These are phyloP conservation scores for Leccinum longicurvipes DNA, from an alignment of 768 basidiomycete species.

Conservation along the genomic window DNA sequence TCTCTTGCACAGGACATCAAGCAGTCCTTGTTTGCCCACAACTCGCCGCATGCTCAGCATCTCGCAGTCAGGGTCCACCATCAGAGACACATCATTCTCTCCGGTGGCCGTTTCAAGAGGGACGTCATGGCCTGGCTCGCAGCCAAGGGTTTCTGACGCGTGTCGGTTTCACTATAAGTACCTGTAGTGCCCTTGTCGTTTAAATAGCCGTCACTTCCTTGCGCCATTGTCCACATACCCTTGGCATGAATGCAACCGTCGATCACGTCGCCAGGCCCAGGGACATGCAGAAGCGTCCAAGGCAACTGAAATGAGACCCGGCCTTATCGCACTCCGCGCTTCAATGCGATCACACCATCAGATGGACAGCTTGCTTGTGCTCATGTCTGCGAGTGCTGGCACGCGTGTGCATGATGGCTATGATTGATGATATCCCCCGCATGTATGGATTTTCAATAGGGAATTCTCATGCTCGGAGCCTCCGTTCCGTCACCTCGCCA, in stretches of 20 bases:
- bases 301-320: conserved; percentile 2
- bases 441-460: not conserved
- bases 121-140: conserved; percentile 62
- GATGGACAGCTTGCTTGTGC: too few relatives aligned
- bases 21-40: conserved; percentile 46
- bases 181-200: conserved; percentile 11
- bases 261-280: not conserved
- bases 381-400: too few relatives aligned
- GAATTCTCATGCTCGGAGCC: not conserved
- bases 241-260: not conserved
- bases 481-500: conserved; percentile 5
- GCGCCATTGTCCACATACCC: not conserved
- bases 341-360: not conserved
- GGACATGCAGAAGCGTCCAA: not conserved
- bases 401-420: not conserved
- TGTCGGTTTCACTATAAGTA: conserved; percentile 6
- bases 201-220: conserved; percentile 11
- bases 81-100: conserved; percentile 54
- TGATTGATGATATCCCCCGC: not conserved
- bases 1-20: conserved; percentile 56
- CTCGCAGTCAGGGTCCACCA: conserved; percentile 47
- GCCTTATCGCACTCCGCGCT: not conserved
- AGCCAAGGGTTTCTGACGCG: conserved; percentile 56
- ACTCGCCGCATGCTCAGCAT: conserved; percentile 44
- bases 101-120: conserved; percentile 62